Base-by-base conservation (phyloP, 805 yeast genomes). In the Nakazawaea laoshanensis region DNA sequence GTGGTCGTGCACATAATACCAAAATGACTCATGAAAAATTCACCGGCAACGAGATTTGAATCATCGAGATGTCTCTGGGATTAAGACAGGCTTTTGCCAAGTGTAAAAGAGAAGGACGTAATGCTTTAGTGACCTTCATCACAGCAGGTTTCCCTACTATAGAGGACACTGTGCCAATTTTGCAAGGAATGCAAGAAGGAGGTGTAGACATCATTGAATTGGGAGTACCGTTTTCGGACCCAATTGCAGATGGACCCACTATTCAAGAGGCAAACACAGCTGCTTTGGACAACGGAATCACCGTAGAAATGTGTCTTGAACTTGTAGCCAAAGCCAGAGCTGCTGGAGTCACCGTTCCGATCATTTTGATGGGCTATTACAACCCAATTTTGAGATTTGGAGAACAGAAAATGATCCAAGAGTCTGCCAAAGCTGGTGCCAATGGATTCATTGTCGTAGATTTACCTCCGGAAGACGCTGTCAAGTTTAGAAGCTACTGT, bases 171-270 rank as follows among this genome's bases (percentile, higher is more conserved):
- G 65, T 92, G 31, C 94, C 94, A 6, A 73, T 88, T 42, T 54
- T 92, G 55, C 72, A 77, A 53, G 89, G 92, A 15, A 74, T 92
- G 62, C 97, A 92, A 63, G 83, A 73, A 19, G 96, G 95, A 44
- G 99, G 99, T 37, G 94, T 83, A 24, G 97, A 92, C 52, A 71
- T 92, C 41, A 85, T 92, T 45, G 99, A 92, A 61, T 62, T 92
- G 29, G 98, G 99, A 41, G 62, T 92, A 53, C 99, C 99, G 30
- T 92, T 92, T 56, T 80, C 95, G 15, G 99, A 92, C 55, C 98
- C 99, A 24, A 87, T 92, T 54, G 99, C 97, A 21, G 99, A 92
- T 57, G 99, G 99, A 30, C 95, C 97, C 24, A 85, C 95, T 12
- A 92, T 92, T 49, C 98, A 92, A 62, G 76, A 65, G 21, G 86